Conservation (phyloP, 805 yeast genomes). For the Kockiozyma suomiensis region DNA sequence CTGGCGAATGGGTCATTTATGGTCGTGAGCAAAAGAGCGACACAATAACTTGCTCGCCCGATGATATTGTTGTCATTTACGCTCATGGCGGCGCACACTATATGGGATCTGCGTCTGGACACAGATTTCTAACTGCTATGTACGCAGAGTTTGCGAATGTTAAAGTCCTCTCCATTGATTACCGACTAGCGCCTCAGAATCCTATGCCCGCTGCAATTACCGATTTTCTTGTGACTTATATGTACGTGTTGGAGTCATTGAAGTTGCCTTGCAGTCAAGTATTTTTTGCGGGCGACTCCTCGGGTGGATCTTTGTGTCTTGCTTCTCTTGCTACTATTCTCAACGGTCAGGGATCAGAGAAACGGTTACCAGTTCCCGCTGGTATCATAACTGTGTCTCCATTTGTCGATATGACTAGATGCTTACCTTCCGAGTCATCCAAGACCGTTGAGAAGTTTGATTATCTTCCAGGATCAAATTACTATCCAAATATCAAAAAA, state of each 20-base stretch:
- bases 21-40: neutral
- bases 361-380: conserved; percentile 30
- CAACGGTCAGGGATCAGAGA: conserved; percentile 5
- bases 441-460: conserved; percentile 20
- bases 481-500: conserved; percentile 23
- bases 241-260: conserved; percentile 10
- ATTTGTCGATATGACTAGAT: conserved; percentile 31
- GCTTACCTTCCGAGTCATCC: conserved; percentile 31
- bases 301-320: conserved; percentile 29
- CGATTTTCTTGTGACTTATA: conserved; percentile 23
- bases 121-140: conserved; percentile 23
- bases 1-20: conserved; percentile 25
- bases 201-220: conserved; percentile 29
- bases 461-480: conserved; percentile 28
- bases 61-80: conserved; percentile 28
- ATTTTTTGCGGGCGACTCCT: conserved; percentile 33
- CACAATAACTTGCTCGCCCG: neutral
- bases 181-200: conserved; percentile 29
- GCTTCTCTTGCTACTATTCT: conserved; percentile 16
- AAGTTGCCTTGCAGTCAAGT: conserved; percentile 22
- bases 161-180: conserved; percentile 26
- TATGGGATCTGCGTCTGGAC: conserved; percentile 28
- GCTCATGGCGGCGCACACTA: conserved; percentile 36
- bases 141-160: conserved; percentile 16
- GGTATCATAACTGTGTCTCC: conserved; percentile 31